A percentile compares a stretch with the other conserved stretches of the same genome.
These are phyloP conservation scores for Hemisphaericaspora xylofermentans DNA, from an alignment of 1,139 yeast genomes.

Conservation along the genomic window DNA sequence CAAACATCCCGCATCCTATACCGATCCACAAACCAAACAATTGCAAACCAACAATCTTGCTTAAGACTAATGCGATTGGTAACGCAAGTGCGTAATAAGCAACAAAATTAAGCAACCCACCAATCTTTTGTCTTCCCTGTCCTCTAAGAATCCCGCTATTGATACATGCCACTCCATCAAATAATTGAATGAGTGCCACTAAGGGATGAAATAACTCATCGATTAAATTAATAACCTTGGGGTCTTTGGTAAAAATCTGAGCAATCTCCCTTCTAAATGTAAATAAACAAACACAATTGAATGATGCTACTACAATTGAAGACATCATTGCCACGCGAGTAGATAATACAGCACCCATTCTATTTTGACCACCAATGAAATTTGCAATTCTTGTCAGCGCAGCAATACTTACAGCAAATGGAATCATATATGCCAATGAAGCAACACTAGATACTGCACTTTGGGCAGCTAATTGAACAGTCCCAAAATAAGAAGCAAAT, in stretches of 20 bases:
- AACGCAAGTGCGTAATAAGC: conserved; percentile 63
- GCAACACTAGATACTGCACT: conserved; percentile 83
- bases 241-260: conserved; percentile 65
- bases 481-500: conserved; percentile 78
- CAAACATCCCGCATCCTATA: conserved; percentile 69
- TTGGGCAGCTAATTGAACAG: conserved; percentile 82
- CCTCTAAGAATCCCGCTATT: conserved; percentile 86
- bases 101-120: conserved; percentile 74
- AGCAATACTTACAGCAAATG: conserved; percentile 87
- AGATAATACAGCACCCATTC: conserved; percentile 60
- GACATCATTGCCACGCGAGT: conserved; percentile 60
- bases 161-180: conserved; percentile 80
- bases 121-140: conserved; percentile 80
- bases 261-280: conserved; percentile 61
- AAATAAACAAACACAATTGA: conserved; percentile 55
- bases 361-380: conserved; percentile 77
- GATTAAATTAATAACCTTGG: conserved; percentile 54
- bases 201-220: conserved; percentile 58
- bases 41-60: conserved; percentile 52
- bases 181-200: conserved; percentile 70
- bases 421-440: conserved; percentile 78
- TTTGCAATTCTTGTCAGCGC: conserved; percentile 86
- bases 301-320: conserved; percentile 57
- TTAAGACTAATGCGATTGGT: conserved; percentile 68
- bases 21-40: conserved; percentile 88